These are phyloP conservation scores for Fimicolochytrium jonesii DNA, from an alignment of 192 early-diverging fungal species.

Conservation along the genomic window DNA sequence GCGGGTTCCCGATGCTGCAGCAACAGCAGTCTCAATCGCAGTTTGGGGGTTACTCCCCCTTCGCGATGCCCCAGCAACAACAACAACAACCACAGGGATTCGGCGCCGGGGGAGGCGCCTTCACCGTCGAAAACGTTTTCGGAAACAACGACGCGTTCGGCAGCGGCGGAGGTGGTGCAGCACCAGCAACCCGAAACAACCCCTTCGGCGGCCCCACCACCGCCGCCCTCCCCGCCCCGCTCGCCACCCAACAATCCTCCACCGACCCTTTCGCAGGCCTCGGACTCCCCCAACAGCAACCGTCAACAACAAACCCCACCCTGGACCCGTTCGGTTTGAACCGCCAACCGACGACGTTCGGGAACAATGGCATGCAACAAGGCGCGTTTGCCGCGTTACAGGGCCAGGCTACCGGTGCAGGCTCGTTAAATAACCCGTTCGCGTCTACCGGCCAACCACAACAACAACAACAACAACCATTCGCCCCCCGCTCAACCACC, in stretches of 20 bases:
- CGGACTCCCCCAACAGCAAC: neutral
- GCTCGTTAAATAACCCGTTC: neutral
- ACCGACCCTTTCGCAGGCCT: constrained; percentile 18
- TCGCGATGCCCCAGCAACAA: too few relatives aligned
- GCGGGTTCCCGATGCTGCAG: too few relatives aligned
- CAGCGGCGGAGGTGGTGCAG: neutral
- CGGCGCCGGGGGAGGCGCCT: neutral
- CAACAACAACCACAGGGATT: neutral
- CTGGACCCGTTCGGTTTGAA: constrained; percentile 13
- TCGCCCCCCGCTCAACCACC: neutral
- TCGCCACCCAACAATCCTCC: neutral
- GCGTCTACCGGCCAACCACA: neutral
- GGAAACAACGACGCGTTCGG: constrained; percentile 18
- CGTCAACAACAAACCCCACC: constrained; percentile 3
- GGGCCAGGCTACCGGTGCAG: neutral
- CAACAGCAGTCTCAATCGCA: constrained; percentile 10
- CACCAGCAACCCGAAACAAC: constrained; percentile 9
- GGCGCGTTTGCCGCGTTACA: constrained; percentile 5
- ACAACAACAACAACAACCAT: neutral
- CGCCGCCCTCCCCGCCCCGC: neutral
- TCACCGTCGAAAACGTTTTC: constrained; percentile 49
- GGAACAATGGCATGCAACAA: too few relatives aligned
- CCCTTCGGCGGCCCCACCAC: constrained; percentile 2
- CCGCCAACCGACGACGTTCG: too few relatives aligned
- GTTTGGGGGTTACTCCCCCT: too few relatives aligned